phyloP scores from a whole-genome alignment of 495 filamentous ascomycete genomes.

The Penicillium soppii region DNA sequence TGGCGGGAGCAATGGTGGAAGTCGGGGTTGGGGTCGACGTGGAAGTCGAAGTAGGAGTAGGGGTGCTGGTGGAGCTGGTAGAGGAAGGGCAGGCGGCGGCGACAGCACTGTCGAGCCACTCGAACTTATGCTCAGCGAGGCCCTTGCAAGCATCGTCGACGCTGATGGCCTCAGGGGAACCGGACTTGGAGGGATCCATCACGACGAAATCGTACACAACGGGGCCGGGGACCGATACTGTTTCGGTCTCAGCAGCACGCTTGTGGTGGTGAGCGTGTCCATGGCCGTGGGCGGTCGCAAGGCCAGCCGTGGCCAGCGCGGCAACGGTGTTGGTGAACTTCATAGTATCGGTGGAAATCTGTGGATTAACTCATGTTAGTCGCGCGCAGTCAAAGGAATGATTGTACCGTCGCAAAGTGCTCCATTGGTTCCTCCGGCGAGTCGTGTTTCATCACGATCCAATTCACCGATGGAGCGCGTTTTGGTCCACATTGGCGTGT shows the following conservation, averaged over 20 bases:
- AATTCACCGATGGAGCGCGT: neutral
- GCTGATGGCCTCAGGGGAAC: conserved; percentile 39
- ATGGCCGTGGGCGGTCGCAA: conserved; percentile 46
- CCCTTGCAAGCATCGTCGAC: conserved; percentile 59
- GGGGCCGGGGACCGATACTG: conserved; percentile 53
- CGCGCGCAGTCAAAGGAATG: neutral
- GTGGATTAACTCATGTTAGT: neutral
- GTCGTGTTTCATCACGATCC: neutral
- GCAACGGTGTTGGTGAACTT: conserved; percentile 45
- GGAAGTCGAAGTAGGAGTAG: conserved; percentile 20
- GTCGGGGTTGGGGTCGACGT: conserved; percentile 17
- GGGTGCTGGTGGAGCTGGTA: conserved; percentile 15
- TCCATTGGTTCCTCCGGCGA: no score
- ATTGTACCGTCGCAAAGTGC: neutral
- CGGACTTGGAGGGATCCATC: conserved; percentile 11
- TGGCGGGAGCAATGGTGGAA: conserved; percentile 23
- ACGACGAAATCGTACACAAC: conserved; percentile 61
- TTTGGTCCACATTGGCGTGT: neutral
- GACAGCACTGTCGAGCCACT: conserved; percentile 36
- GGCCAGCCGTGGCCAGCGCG: conserved; percentile 45
- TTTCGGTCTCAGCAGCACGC: conserved; percentile 37
- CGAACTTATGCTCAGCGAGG: conserved; percentile 52
- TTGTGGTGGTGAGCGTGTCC: conserved; percentile 44
- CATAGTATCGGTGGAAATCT: conserved; percentile 28
- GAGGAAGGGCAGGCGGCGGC: conserved; percentile 32